phyloP scores from a whole-genome alignment of 495 filamentous ascomycete genomes.

The Aeminium ludgeri region DNA sequence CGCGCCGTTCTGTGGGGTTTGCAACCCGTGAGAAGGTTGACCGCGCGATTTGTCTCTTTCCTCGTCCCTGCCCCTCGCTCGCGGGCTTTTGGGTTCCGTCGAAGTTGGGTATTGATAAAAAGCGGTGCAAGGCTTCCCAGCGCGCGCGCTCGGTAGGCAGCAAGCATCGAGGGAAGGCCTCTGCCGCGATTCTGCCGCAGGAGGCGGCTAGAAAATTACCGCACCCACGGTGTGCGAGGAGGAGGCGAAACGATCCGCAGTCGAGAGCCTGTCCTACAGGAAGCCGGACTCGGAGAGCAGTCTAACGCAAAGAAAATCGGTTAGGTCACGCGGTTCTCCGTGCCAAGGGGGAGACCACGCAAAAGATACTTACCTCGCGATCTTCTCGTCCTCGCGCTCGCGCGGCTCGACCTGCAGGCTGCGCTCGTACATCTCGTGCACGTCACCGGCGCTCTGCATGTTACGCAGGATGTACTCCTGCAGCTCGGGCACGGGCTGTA shows the following conservation, averaged over 20 bases:
- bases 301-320: slow-evolving; percentile 29
- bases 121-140: too few species aligned
- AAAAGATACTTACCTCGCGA: slow-evolving; percentile 45
- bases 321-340: background rate
- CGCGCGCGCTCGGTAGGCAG: too few species aligned
- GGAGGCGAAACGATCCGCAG: background rate
- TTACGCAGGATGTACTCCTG: slow-evolving; percentile 95
- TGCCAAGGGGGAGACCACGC: background rate
- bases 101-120: too few species aligned
- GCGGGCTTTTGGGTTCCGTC: too few species aligned
- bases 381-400: slow-evolving; percentile 91
- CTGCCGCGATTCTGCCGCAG: too few species aligned
- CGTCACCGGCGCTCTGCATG: slow-evolving; percentile 82
- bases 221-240: too few species aligned
- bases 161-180: too few species aligned
- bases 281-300: slow-evolving; percentile 61
- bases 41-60: too few species aligned
- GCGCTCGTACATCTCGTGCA: slow-evolving; percentile 98
- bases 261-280: slow-evolving; percentile 28
- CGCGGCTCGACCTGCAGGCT: slow-evolving; percentile 83
- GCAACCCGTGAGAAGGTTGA: too few species aligned
- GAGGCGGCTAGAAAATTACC: too few species aligned
- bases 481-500: slow-evolving; percentile 75
- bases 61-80: too few species aligned
- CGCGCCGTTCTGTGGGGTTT: too few species aligned